These are phyloP conservation scores for Sporothrix inflata DNA, from an alignment of 2,329 filamentous ascomycete species.

Conservation along the genomic window DNA sequence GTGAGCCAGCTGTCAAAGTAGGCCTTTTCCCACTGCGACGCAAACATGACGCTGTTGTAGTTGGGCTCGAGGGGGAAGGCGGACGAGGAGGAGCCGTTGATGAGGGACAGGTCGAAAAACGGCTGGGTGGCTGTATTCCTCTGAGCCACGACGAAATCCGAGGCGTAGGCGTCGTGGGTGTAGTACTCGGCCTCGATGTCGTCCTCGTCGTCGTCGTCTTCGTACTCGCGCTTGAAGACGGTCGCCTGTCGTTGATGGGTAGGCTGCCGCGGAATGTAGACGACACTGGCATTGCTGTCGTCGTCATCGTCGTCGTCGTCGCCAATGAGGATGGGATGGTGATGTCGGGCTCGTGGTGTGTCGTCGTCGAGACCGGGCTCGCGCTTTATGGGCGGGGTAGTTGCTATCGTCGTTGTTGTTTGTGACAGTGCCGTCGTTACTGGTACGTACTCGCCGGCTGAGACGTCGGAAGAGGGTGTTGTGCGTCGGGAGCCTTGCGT, in stretches of 20 bases:
- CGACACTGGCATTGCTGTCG: background rate
- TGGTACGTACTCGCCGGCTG: background rate
- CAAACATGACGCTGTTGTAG: slow-evolving; percentile 32
- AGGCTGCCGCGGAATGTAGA: background rate
- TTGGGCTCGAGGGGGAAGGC: slow-evolving; percentile 26
- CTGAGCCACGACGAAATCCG: background rate
- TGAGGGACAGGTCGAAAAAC: slow-evolving; percentile 1
- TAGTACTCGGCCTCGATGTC: slow-evolving; percentile 5
- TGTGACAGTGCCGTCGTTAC: background rate
- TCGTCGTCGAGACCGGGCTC: slow-evolving; percentile 1
- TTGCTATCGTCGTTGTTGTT: background rate
- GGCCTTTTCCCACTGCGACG: slow-evolving; percentile 33
- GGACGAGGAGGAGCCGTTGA: background rate
- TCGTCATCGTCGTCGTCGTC: slow-evolving; percentile 22
- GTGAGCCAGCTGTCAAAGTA: slow-evolving; percentile 40
- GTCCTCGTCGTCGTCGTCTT: background rate
- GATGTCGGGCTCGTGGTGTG: background rate
- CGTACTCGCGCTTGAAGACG: background rate
- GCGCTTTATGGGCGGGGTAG: background rate
- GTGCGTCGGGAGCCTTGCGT: slow-evolving; percentile 14
- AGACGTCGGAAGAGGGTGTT: slow-evolving; percentile 18
- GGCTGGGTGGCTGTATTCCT: background rate
- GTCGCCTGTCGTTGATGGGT: background rate
- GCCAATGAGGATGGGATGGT: background rate
- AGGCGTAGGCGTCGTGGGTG: background rate